Conservation (phyloP, 257 asterid species). For the Nicotiana benthamiana region DNA sequence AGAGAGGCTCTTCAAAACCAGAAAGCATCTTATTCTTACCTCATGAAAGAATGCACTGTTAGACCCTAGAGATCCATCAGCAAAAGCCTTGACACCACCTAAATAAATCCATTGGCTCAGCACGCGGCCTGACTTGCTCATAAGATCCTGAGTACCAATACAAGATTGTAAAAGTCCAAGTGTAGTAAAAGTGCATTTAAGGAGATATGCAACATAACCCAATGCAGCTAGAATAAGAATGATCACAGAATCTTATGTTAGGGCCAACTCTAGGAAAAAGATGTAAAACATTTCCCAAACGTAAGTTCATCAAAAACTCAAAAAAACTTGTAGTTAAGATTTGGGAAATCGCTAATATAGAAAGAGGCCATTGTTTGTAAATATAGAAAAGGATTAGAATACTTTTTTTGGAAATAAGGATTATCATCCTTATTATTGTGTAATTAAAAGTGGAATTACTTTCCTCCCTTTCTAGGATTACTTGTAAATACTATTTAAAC, state of each 20-base stretch:
- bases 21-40: conserved; percentile 30
- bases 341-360: no score
- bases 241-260: neutral
- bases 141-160: conserved; percentile 39
- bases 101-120: conserved; percentile 82
- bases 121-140: conserved; percentile 46
- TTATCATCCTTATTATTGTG: no score
- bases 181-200: neutral
- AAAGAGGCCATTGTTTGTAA: no score
- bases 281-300: no score
- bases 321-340: no score
- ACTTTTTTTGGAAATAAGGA: no score
- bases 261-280: neutral
- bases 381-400: no score
- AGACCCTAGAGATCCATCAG: conserved; percentile 98
- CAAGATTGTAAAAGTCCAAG: neutral
- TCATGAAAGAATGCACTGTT: conserved; percentile 74
- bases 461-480: no score
- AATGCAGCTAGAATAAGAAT: neutral
- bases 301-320: no score
- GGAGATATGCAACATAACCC: neutral
- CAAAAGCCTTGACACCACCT: conserved; percentile 90
- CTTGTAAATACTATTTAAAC: no score
- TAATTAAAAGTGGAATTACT: no score
- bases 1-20: neutral